Conservation (phyloP, 352 stramenopile genomes). For the Globisporangium camurandrum region DNA sequence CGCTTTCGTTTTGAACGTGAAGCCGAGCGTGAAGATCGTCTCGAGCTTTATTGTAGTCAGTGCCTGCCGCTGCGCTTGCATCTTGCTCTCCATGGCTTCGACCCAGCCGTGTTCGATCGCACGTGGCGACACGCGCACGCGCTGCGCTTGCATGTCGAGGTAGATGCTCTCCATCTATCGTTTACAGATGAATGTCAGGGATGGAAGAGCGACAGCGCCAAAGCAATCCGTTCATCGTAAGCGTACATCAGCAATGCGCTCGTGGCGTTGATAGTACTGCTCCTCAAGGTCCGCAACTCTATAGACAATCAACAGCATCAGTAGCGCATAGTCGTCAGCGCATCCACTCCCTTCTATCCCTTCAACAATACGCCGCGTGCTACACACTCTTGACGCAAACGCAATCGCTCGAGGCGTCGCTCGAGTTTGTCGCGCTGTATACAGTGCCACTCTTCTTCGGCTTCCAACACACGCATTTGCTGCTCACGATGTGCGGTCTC, state of each 20-base stretch:
- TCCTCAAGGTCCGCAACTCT: conserved; percentile 62
- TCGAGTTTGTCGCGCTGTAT: conserved; percentile 50
- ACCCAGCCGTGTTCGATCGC: conserved; percentile 79
- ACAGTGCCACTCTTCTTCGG: conserved; percentile 61
- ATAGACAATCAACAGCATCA: background rate
- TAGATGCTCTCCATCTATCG: conserved; percentile 71
- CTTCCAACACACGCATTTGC: conserved; percentile 61
- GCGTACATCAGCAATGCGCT: conserved; percentile 57
- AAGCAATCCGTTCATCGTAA: background rate
- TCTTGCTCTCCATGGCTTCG: conserved; percentile 76
- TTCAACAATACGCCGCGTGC: background rate
- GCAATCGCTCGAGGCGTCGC: conserved; percentile 40
- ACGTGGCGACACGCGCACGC: conserved; percentile 57
- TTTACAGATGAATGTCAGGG: background rate
- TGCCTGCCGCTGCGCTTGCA: conserved; percentile 39
- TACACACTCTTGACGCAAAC: conserved; percentile 43
- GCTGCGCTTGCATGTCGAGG: conserved; percentile 73
- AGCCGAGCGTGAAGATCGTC: conserved; percentile 44
- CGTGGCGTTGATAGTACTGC: conserved; percentile 51
- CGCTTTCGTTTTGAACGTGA: conserved; percentile 53
- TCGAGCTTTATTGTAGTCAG: conserved; percentile 62
- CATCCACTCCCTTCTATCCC: background rate
- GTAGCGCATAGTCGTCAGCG: background rate
- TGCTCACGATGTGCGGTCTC: conserved; percentile 60
- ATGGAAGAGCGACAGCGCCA: background rate